These are phyloP conservation scores for Aureobasidium sp. DNA, from an alignment of 2,329 filamentous ascomycete species.

Conservation along the genomic window DNA sequence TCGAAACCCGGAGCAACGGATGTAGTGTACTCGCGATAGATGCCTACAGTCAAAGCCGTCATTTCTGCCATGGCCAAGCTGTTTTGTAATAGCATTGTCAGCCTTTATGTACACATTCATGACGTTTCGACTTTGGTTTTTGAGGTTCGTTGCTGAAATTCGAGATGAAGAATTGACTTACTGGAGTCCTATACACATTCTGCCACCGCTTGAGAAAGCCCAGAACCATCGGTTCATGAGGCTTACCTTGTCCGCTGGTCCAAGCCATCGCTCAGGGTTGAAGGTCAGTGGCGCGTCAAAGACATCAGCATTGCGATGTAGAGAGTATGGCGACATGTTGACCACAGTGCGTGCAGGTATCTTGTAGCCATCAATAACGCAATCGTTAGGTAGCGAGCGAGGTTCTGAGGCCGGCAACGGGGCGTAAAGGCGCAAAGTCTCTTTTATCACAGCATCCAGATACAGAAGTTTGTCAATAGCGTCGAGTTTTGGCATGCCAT, in stretches of 20 bases:
- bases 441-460: slow-evolving; percentile 25
- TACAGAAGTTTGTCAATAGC: slow-evolving; percentile 23
- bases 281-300: slow-evolving; percentile 29
- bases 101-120: not conserved
- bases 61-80: slow-evolving; percentile 44
- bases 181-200: slow-evolving; percentile 39
- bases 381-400: slow-evolving; percentile 30
- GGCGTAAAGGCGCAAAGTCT: slow-evolving; percentile 30
- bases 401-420: slow-evolving; percentile 46
- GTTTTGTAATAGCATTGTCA: not conserved
- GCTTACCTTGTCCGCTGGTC: slow-evolving; percentile 22
- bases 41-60: slow-evolving; percentile 36
- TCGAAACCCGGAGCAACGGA: slow-evolving; percentile 22
- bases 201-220: slow-evolving; percentile 38
- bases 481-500: slow-evolving; percentile 32
- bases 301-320: slow-evolving; percentile 34
- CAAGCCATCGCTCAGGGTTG: slow-evolving; percentile 31
- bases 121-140: too few relatives aligned
- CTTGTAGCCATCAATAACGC: slow-evolving; percentile 24
- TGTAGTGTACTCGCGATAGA: slow-evolving; percentile 38
- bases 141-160: too few relatives aligned
- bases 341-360: slow-evolving; percentile 30
- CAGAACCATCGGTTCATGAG: slow-evolving; percentile 39
- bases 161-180: not conserved
- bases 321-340: slow-evolving; percentile 32